These are phyloP conservation scores for Diaporthe vexans DNA, from an alignment of 2,329 filamentous ascomycete genomes.

Conservation along the genomic window DNA sequence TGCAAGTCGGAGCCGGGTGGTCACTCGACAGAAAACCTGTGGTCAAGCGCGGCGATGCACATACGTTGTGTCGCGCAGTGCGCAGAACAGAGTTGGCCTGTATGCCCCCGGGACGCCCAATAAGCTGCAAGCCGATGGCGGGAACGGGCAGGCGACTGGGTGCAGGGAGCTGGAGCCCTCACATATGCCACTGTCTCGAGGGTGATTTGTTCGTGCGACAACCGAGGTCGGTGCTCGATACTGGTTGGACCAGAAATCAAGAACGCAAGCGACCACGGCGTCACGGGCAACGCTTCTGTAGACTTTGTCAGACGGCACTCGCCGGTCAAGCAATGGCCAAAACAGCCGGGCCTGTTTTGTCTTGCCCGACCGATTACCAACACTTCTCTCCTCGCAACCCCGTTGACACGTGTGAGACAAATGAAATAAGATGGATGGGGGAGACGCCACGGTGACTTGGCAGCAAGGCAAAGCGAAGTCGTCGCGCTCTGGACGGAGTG, in stretches of 20 bases:
- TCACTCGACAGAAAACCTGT: constrained; percentile 48
- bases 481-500: no score
- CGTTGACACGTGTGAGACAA: constrained; percentile 38
- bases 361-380: constrained; percentile 12
- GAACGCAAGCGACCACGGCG: constrained; percentile 36
- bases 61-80: constrained; percentile 39
- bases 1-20: constrained; percentile 9
- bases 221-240: neutral
- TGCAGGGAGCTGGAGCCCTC: constrained; percentile 18
- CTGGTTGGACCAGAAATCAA: constrained; percentile 35
- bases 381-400: neutral
- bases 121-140: constrained; percentile 31
- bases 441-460: constrained; percentile 2
- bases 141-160: constrained; percentile 32
- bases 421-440: constrained; percentile 25
- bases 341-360: constrained; percentile 6
- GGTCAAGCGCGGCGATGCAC: constrained; percentile 44
- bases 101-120: constrained; percentile 19
- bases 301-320: constrained; percentile 26
- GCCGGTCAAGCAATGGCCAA: neutral
- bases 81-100: constrained; percentile 31
- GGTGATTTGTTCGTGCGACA: constrained; percentile 37
- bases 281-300: constrained; percentile 21
- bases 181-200: constrained; percentile 34
- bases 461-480: neutral